These are phyloP conservation scores for Teunomyces lycoperdinae DNA, from an alignment of 805 yeast species.

Conservation along the genomic window DNA sequence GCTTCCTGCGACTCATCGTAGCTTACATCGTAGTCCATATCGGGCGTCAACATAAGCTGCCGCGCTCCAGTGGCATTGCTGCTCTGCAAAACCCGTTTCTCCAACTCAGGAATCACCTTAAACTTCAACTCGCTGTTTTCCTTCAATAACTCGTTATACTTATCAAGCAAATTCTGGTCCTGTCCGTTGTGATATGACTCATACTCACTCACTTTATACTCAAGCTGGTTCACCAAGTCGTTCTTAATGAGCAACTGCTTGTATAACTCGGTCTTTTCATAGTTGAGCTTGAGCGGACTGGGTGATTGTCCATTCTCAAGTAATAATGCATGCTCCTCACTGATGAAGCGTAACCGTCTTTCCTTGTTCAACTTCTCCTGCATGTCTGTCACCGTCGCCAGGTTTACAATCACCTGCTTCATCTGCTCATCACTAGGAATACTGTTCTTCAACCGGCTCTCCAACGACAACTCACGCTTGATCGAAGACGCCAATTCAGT, in stretches of 20 bases:
- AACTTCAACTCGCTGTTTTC: conserved; percentile 43
- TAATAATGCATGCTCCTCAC: conserved; percentile 66
- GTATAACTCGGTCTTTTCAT: conserved; percentile 53
- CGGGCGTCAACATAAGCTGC: conserved; percentile 6
- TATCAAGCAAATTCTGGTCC: conserved; percentile 29
- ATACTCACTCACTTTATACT: conserved; percentile 44
- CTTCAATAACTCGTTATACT: conserved; percentile 36
- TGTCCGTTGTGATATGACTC: conserved; percentile 21
- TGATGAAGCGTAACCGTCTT: conserved; percentile 60
- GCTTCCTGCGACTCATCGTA: conserved; percentile 11
- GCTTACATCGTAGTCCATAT: conserved; percentile 7
- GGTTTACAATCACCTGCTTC: conserved; percentile 30
- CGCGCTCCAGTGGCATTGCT: not conserved
- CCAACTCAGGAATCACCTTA: conserved; percentile 45
- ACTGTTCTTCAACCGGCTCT: conserved; percentile 34
- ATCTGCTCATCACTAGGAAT: not conserved
- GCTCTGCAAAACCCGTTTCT: conserved; percentile 26
- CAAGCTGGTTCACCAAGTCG: conserved; percentile 45
- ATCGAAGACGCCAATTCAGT: conserved; percentile 72
- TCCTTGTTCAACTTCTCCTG: conserved; percentile 61
- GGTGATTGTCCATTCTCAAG: conserved; percentile 53
- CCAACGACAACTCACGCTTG: conserved; percentile 63
- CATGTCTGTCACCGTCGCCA: conserved; percentile 29
- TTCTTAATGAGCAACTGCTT: conserved; percentile 46
- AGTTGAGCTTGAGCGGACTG: conserved; percentile 52